Conservation (phyloP, 2,329 filamentous ascomycete genomes). For the Phialophora tarda region DNA sequence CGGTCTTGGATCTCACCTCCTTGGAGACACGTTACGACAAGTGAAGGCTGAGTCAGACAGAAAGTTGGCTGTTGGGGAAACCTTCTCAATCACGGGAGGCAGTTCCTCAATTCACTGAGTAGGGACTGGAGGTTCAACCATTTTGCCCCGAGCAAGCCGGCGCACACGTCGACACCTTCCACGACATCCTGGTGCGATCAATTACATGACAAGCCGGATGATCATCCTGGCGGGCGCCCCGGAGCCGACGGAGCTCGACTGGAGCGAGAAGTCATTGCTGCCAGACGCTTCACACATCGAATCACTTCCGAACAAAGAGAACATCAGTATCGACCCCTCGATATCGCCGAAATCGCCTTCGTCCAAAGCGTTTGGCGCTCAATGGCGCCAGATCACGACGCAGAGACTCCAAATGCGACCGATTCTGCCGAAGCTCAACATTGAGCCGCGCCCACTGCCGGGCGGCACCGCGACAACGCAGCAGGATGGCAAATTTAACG, state of each 20-base stretch:
- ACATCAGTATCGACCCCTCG: constrained; percentile 1
- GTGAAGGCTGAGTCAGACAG: constrained; percentile 8
- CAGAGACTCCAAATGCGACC: constrained; percentile 39
- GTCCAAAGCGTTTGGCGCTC: constrained; percentile 32
- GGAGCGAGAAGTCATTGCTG: constrained; percentile 39
- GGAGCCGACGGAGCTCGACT: constrained; percentile 36
- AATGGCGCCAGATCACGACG: constrained; percentile 39
- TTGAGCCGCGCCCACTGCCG: constrained; percentile 25
- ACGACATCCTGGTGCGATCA: neutral
- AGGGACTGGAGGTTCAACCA: neutral
- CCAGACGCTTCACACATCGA: constrained; percentile 33
- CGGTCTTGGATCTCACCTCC: neutral
- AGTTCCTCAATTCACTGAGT: neutral
- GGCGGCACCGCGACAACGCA: neutral
- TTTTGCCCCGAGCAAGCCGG: neutral
- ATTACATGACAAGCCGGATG: constrained; percentile 37
- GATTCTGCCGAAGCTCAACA: constrained; percentile 37
- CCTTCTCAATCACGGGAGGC: neutral
- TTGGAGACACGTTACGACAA: neutral
- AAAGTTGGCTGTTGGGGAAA: constrained; percentile 3
- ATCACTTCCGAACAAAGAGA: constrained; percentile 15
- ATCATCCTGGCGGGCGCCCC: constrained; percentile 41
- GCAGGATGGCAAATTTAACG: neutral
- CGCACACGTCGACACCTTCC: neutral
- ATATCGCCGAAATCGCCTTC: constrained; percentile 21